phyloP scores from a whole-genome alignment of 164 flowering plant species.

The Echeveria elegans region DNA sequence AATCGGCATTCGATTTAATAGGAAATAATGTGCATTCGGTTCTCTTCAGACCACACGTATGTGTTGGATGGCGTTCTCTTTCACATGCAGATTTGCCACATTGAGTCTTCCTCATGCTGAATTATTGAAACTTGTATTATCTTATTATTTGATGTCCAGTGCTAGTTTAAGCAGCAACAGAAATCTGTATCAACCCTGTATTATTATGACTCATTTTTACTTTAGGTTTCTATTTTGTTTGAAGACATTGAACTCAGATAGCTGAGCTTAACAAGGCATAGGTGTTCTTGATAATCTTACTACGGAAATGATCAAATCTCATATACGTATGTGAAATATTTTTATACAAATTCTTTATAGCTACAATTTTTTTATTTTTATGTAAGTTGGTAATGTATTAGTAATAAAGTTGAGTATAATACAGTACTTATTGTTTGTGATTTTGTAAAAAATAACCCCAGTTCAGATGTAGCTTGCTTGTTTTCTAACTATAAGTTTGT shows the following conservation, averaged over 20 bases:
- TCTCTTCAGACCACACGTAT: neutral
- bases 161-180: no score
- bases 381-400: no score
- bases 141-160: no score
- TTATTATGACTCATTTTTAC: no score
- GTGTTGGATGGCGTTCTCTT: neutral
- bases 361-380: no score
- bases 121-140: no score
- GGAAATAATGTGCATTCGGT: neutral
- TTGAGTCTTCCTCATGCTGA: neutral
- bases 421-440: neutral
- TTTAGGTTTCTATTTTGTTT: neutral
- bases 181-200: no score
- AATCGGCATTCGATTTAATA: neutral
- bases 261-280: neutral
- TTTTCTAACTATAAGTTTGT: neutral
- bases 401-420: no score
- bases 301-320: no score
- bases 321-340: no score
- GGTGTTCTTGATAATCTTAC: neutral
- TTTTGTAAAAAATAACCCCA: neutral
- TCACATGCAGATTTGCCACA: neutral
- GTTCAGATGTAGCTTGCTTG: neutral
- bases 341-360: no score
- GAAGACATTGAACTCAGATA: neutral